Conservation (phyloP, 129 eudicot genomes). For the Lonicera japonica region DNA sequence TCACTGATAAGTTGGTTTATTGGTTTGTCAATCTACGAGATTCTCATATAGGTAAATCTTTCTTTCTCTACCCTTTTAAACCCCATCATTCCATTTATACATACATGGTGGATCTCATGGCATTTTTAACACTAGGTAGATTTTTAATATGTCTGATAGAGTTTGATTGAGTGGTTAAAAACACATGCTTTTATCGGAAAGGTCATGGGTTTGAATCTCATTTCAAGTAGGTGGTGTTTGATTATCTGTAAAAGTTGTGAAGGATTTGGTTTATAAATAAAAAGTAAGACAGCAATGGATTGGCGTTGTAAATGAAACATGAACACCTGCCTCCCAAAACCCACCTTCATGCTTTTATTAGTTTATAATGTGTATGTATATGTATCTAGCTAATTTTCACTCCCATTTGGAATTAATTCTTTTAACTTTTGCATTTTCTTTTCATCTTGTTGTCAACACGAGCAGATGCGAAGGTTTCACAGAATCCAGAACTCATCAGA, state of each 20-base stretch:
- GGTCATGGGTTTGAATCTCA: no score
- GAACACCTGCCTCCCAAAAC: no score
- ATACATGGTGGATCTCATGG: background rate
- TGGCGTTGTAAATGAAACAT: no score
- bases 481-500: conserved; percentile 34
- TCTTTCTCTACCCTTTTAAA: background rate
- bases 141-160: background rate
- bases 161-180: no score
- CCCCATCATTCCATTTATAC: background rate
- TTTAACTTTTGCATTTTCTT: background rate
- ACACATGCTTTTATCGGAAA: no score
- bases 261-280: no score
- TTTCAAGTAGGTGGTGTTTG: no score
- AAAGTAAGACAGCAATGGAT: no score
- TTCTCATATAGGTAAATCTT: conserved; percentile 12
- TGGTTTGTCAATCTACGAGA: conserved; percentile 38
- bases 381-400: background rate
- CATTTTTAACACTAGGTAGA: background rate
- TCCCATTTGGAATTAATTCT: background rate
- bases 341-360: no score
- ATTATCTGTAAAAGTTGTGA: no score
- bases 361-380: no score
- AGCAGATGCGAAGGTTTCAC: conserved; percentile 24
- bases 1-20: conserved; percentile 37
- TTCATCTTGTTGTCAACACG: background rate